These are phyloP conservation scores for Neoascochyta sp. DNA, from an alignment of 2,329 filamentous ascomycete genomes.

Conservation along the genomic window DNA sequence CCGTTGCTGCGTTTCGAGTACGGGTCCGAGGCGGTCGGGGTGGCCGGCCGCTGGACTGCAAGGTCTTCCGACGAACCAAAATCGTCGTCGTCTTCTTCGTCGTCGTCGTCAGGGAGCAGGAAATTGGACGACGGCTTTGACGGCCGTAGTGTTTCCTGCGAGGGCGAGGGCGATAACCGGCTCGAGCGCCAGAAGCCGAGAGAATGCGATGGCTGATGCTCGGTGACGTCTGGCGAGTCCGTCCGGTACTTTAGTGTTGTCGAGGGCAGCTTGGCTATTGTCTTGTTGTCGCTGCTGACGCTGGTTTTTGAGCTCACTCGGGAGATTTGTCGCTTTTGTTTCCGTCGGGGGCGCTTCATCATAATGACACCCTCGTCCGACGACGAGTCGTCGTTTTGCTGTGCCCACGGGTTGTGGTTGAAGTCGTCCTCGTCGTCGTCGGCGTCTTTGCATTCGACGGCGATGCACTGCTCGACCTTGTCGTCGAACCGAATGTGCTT, in stretches of 20 bases:
- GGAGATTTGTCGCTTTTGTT: slow-evolving; percentile 47
- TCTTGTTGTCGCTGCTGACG: slow-evolving; percentile 67
- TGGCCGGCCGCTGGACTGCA: slow-evolving; percentile 32
- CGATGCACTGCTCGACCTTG: slow-evolving; percentile 92
- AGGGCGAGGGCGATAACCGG: slow-evolving; percentile 67
- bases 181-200: slow-evolving; percentile 46
- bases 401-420: slow-evolving; percentile 39
- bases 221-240: slow-evolving; percentile 66
- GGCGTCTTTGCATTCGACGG: slow-evolving; percentile 79
- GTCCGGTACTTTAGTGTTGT: slow-evolving; percentile 82
- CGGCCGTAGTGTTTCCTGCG: slow-evolving; percentile 76
- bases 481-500: slow-evolving; percentile 97
- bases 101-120: slow-evolving; percentile 59
- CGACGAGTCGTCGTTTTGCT: slow-evolving; percentile 49
- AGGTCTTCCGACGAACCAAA: slow-evolving; percentile 44
- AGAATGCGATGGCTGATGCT: slow-evolving; percentile 47
- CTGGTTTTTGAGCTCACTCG: slow-evolving; percentile 55
- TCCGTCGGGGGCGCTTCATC: slow-evolving; percentile 64
- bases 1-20: slow-evolving; percentile 17
- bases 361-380: slow-evolving; percentile 76
- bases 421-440: slow-evolving; percentile 59
- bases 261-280: slow-evolving; percentile 80
- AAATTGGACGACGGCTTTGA: slow-evolving; percentile 64
- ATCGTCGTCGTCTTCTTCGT: slow-evolving; percentile 42
- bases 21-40: slow-evolving; percentile 32